Evolutionary conservation across 306 rosid species (phyloP), one percentile per base, ranked within the genome.

Genomic region (Neltuma alba): DNA sequence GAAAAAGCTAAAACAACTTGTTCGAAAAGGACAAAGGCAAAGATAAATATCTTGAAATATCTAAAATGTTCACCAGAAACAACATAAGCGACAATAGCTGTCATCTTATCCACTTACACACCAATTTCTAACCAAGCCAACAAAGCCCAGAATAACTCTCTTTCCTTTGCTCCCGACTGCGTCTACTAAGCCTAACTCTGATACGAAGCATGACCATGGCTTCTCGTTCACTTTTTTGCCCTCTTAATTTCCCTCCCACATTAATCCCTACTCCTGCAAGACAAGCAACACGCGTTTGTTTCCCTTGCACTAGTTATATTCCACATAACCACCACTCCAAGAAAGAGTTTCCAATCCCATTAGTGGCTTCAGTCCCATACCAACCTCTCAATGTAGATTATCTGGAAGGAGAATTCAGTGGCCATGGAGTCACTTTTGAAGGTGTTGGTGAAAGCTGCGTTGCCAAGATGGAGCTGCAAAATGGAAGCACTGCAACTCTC

Each of bases 401-500:
- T 85, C 76, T 94, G 73, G 84, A 90, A 75, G 84, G 79, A 69
- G 97, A 90, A 72, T 94, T 92, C 88, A 81, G 87, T 75, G 94
- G 94, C n/a, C 94, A 86, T 76, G 98, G 98, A 80, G 97, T 94
- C 47, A 86, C 88, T 15, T 94, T 94, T 84, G 92, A 90, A 81
- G 88, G 77, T 57, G 89, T 89, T 70, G 96, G 92, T 6, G 90
- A 81, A 30, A 79, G 41, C 54, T 92, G 88, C 12, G 71, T 88
- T 61, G 98, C 91, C 23, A 89, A 86, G 81, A 79, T 92, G 96
- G 83, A 79, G 60, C 36, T 94, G 85, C 88, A 83, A 34, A 94
- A 90, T 63, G 92, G 98, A 57, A 92, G 94, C 85, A 68, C 77
- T 44, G 94, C 81, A 54, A 86, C 87, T 66, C 63, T 94, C 78